phyloP scores from a whole-genome alignment of 352 stramenopile genomes.

The Pythium utonaiense region DNA sequence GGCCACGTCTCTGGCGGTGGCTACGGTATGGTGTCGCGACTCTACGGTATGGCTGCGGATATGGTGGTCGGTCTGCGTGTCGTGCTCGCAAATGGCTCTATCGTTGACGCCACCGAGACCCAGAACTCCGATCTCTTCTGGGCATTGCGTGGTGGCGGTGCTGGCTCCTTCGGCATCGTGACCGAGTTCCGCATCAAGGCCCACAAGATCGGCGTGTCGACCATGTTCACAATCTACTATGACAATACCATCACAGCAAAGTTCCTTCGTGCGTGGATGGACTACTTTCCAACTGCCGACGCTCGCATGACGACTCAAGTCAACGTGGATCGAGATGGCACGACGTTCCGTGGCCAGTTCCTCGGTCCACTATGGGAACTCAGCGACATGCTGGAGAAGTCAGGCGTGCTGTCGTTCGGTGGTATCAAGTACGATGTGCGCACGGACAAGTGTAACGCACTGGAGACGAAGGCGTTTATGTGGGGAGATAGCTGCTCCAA shows the following conservation, averaged over 20 bases:
- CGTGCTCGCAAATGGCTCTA: conserved; percentile 35
- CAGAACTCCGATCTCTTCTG: conserved; percentile 46
- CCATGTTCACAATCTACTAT: conserved; percentile 45
- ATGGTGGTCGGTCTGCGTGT: conserved; percentile 42
- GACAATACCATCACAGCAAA: conserved; percentile 29
- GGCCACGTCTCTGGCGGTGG: conserved; percentile 51
- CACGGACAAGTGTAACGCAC: conserved; percentile 38
- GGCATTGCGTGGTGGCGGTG: conserved; percentile 44
- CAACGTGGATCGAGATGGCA: conserved; percentile 31
- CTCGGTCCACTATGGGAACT: conserved; percentile 34
- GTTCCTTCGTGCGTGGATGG: conserved; percentile 45
- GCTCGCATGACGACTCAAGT: conserved; percentile 50
- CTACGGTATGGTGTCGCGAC: conserved; percentile 44
- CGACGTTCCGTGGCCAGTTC: conserved; percentile 40
- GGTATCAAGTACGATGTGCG: conserved; percentile 35
- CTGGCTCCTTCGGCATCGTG: conserved; percentile 52
- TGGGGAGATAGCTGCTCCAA: conserved; percentile 42
- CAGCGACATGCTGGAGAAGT: conserved; percentile 32
- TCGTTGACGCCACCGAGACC: conserved; percentile 38
- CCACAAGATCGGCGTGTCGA: conserved; percentile 37
- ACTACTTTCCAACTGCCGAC: conserved; percentile 44
- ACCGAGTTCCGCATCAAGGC: conserved; percentile 48
- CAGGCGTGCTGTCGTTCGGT: conserved; percentile 30
- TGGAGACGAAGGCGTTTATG: conserved; percentile 48
- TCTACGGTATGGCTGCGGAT: conserved; percentile 49